Conservation (phyloP, 768 basidiomycete species). For the Serendipita sp. region DNA sequence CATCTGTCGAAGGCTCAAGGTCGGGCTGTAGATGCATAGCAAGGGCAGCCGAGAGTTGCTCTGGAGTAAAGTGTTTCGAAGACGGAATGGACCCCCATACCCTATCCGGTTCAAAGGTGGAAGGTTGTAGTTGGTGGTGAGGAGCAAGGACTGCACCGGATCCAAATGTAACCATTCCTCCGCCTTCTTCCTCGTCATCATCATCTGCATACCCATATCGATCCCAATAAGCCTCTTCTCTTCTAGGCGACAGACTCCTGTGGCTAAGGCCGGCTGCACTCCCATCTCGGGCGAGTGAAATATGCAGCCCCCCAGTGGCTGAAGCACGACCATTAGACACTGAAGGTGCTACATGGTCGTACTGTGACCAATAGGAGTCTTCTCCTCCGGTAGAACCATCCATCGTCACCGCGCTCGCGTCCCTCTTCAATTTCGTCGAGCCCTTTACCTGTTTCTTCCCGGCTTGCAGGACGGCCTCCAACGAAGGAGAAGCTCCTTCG, state of each 20-base stretch:
- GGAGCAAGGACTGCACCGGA: not conserved
- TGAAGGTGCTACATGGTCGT: not conserved
- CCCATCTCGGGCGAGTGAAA: not conserved
- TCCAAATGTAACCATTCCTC: not conserved
- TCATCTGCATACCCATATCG: not conserved
- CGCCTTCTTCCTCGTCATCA: not conserved
- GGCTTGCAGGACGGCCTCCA: not conserved
- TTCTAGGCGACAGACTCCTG: not conserved
- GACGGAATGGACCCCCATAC: not conserved
- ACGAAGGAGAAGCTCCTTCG: not conserved
- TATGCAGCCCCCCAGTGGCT: not conserved
- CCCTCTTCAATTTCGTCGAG: not conserved
- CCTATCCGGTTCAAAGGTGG: not conserved
- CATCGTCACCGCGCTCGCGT: not conserved
- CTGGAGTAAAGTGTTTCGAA: not conserved
- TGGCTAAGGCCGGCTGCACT: not conserved
- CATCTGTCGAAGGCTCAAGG: not conserved
- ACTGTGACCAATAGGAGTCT: constrained; percentile 1
- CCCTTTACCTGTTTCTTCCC: not conserved
- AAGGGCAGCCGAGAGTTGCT: not conserved
- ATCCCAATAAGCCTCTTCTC: constrained; percentile 2
- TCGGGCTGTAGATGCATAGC: not conserved
- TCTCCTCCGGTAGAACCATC: not conserved
- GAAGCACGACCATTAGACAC: not conserved
- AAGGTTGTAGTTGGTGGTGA: not conserved